Evolutionary conservation across 2,329 filamentous ascomycete species (phyloP).

Genomic region (Fusarium sp.): DNA sequence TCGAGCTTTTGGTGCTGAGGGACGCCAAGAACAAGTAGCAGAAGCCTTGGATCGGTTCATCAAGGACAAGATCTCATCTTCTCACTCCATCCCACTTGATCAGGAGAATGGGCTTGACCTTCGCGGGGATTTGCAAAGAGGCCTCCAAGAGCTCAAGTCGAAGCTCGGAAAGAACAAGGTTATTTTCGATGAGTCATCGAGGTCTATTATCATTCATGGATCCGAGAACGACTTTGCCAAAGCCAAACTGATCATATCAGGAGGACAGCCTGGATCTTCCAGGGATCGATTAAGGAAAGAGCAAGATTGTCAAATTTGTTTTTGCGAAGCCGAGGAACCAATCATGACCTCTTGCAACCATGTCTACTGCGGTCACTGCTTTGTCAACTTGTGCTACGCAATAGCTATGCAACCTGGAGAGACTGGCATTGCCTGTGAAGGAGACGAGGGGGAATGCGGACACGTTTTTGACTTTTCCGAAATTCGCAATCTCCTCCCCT

Average conservation of each 20-base stretch:
- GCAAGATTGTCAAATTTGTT: conserved; percentile 50
- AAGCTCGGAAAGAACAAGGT: conserved; percentile 43
- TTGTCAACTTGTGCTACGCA: conserved; percentile 40
- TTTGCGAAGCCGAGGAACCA: conserved; percentile 49
- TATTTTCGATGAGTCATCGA: conserved; percentile 46
- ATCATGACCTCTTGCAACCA: conserved; percentile 52
- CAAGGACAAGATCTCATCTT: not conserved
- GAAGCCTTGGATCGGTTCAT: not conserved
- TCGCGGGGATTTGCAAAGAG: conserved; percentile 46
- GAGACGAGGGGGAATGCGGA: not conserved
- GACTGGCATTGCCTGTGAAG: not conserved
- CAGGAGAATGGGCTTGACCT: conserved; percentile 40
- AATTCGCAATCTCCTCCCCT: not conserved
- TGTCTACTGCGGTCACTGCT: conserved; percentile 55
- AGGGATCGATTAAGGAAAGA: not conserved
- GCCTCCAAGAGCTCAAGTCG: conserved; percentile 42
- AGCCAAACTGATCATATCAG: fast-evolving
- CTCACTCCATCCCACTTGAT: conserved; percentile 43
- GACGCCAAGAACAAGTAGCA: not conserved
- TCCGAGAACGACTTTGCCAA: not conserved
- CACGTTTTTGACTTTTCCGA: not conserved
- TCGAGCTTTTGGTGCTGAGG: conserved; percentile 7
- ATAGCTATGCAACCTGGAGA: not conserved
- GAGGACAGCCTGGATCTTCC: fast-evolving
- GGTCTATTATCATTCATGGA: conserved; percentile 46